Conservation (phyloP, 768 basidiomycete genomes). For the Boletales sp. region DNA sequence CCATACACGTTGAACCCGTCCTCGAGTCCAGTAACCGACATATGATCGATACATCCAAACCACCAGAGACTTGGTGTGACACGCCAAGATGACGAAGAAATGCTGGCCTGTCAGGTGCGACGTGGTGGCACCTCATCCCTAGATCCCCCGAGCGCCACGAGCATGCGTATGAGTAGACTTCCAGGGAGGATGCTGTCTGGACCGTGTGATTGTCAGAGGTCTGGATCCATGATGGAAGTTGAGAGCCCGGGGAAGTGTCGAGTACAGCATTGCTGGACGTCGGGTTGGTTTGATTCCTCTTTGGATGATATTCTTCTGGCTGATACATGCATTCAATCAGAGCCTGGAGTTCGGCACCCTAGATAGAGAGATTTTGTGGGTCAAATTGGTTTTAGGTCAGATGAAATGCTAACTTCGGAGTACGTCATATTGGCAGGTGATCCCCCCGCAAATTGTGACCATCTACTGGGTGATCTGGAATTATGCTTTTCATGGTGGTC, state of each 20-base stretch:
- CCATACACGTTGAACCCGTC: slow-evolving; percentile 3
- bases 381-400: background rate
- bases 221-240: background rate
- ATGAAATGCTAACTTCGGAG: background rate
- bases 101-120: background rate
- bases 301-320: background rate
- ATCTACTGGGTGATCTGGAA: too few species aligned
- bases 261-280: background rate
- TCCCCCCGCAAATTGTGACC: too few species aligned
- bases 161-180: slow-evolving; percentile 4
- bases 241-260: background rate
- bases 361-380: background rate
- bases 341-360: background rate
- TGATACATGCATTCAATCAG: background rate
- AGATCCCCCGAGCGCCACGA: slow-evolving; percentile 9
- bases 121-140: background rate
- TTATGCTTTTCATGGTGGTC: too few species aligned
- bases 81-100: slow-evolving; percentile 17
- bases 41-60: background rate
- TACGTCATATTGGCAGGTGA: too few species aligned
- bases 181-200: background rate
- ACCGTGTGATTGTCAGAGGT: background rate
- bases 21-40: slow-evolving; percentile 12
- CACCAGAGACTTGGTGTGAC: slow-evolving; percentile 13
- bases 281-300: background rate